These are phyloP conservation scores for Madurella mycetomatis DNA, from an alignment of 2,329 filamentous ascomycete genomes.

Conservation along the genomic window DNA sequence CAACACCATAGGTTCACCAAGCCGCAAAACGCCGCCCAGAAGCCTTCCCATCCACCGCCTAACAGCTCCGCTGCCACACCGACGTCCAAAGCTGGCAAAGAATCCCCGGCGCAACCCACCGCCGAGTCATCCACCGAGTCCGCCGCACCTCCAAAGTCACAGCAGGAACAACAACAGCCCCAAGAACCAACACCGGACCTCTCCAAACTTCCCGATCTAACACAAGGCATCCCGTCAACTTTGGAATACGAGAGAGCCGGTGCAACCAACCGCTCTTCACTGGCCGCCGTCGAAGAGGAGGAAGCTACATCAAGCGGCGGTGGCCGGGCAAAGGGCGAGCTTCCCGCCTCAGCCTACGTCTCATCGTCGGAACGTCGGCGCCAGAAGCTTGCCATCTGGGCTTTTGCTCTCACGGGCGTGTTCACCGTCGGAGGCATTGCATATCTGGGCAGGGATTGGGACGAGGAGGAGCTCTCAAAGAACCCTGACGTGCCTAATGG, in stretches of 20 bases:
- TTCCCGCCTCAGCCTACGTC: conserved; percentile 76
- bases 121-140: conserved; percentile 1
- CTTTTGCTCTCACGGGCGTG: conserved; percentile 59
- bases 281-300: conserved; percentile 37
- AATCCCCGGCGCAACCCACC: conserved; percentile 4
- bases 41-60: conserved; percentile 16
- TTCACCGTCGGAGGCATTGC: conserved; percentile 55
- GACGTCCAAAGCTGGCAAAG: not conserved
- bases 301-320: conserved; percentile 35
- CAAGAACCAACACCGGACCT: conserved; percentile 46
- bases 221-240: conserved; percentile 91
- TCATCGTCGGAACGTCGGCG: conserved; percentile 85
- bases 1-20: conserved; percentile 25
- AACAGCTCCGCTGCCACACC: conserved; percentile 2
- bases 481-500: conserved; percentile 74
- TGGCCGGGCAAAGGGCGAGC: conserved; percentile 58
- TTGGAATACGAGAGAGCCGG: conserved; percentile 68
- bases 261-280: conserved; percentile 35
- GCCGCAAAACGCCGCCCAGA: conserved; percentile 18
- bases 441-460: conserved; percentile 87
- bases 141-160: not conserved
- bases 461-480: conserved; percentile 65
- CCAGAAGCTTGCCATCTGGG: conserved; percentile 68
- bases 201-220: conserved; percentile 79
- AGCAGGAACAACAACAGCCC: conserved; percentile 17